phyloP scores from a whole-genome alignment of 225 moss, liverwort and hornwort species.

The Polytrichum formosum region DNA sequence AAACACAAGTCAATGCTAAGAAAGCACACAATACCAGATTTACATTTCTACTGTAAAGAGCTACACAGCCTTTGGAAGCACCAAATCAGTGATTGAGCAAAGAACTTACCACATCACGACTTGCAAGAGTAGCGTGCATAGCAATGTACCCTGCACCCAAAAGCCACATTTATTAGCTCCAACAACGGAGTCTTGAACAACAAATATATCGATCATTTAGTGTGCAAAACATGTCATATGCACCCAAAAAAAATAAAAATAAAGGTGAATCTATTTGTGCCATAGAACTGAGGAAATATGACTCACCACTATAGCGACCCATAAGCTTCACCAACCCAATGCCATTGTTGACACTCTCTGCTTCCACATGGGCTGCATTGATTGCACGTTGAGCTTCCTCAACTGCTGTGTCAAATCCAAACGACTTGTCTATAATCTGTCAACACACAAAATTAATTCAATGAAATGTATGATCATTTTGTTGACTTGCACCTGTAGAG shows the following conservation, averaged over 20 bases:
- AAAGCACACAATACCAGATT: too few species aligned
- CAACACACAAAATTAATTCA: slow-evolving; percentile 4
- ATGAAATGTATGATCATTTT: neutral
- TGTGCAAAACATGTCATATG: too few species aligned
- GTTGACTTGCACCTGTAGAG: neutral
- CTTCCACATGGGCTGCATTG: slow-evolving; percentile 73
- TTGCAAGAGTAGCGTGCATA: slow-evolving; percentile 73
- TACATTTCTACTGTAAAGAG: too few species aligned
- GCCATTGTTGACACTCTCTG: slow-evolving; percentile 76
- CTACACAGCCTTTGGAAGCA: too few species aligned
- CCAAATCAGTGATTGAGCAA: neutral
- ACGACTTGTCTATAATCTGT: slow-evolving; percentile 64
- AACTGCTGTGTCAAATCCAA: slow-evolving; percentile 80
- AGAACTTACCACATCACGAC: slow-evolving; percentile 70
- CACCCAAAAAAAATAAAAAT: neutral
- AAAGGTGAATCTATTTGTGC: neutral
- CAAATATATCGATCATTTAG: too few species aligned
- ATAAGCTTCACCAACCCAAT: slow-evolving; percentile 84
- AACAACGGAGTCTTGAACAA: neutral
- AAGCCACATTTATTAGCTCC: neutral
- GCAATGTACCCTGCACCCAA: slow-evolving; percentile 66
- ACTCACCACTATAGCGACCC: slow-evolving; percentile 69
- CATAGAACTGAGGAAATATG: neutral
- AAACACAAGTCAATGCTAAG: too few species aligned
- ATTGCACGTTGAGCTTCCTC: slow-evolving; percentile 82